A percentile compares a stretch with the other conserved stretches of the same genome.
Conservation (phyloP, 202 grass and related monocot genomes). For the Thinopyrum obtusiflorum region DNA sequence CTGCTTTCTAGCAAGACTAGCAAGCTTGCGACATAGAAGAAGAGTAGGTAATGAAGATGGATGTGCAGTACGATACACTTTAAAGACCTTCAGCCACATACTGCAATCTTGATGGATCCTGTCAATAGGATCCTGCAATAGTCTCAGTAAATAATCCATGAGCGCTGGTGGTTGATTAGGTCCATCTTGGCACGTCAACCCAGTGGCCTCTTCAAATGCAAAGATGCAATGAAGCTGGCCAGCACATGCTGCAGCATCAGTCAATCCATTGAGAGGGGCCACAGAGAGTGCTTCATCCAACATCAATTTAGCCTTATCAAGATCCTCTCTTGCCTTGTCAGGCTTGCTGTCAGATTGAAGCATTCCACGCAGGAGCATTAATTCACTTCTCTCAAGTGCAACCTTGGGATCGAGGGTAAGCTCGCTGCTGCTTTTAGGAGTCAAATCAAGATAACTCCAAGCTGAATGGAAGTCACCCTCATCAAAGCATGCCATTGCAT, state of each 20-base stretch:
- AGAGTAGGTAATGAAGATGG: conserved; percentile 69
- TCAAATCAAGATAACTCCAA: conserved; percentile 92
- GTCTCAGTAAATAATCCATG: conserved; percentile 57
- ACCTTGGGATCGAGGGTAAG: conserved; percentile 86
- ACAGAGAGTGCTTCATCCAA: conserved; percentile 86
- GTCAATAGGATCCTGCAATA: conserved; percentile 54
- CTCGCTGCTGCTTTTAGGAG: conserved; percentile 83
- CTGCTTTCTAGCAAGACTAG: conserved; percentile 86
- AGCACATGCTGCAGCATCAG: conserved; percentile 62
- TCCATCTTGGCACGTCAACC: conserved; percentile 42
- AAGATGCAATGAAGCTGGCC: conserved; percentile 82
- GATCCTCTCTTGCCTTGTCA: conserved; percentile 43
- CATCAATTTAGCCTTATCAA: conserved; percentile 83
- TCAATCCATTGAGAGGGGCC: conserved; percentile 75
- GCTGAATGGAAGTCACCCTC: conserved; percentile 79
- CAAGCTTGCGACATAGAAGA: conserved; percentile 69
- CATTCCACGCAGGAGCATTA: conserved; percentile 92
- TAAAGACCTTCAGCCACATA: conserved; percentile 90
- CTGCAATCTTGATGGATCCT: conserved; percentile 74
- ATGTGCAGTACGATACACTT: conserved; percentile 63
- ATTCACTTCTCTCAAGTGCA: conserved; percentile 90
- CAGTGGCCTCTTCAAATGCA: conserved; percentile 72
- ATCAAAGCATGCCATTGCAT: conserved; percentile 88
- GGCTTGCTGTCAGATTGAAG: conserved; percentile 55
- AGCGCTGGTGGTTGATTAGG: conserved; percentile 44